These are phyloP conservation scores for Penicillium palitans DNA, from an alignment of 2,329 filamentous ascomycete genomes.

Conservation along the genomic window DNA sequence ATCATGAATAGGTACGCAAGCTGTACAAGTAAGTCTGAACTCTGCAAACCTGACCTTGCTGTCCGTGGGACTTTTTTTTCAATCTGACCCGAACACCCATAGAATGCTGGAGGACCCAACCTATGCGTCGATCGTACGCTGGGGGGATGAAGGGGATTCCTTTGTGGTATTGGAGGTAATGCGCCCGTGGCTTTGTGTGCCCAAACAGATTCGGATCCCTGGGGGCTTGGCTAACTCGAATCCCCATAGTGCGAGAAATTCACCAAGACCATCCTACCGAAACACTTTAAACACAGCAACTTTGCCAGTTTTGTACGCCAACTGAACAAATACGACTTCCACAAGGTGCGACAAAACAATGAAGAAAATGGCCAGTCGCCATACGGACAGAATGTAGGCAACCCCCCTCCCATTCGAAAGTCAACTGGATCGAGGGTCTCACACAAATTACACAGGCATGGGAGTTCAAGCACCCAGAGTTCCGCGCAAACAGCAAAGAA, in stretches of 20 bases:
- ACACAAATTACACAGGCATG: conserved; percentile 62
- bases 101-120: conserved; percentile 97
- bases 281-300: conserved; percentile 99
- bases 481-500: conserved; percentile 93
- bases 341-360: conserved; percentile 91
- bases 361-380: conserved; percentile 80
- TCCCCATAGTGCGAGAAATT: conserved; percentile 88
- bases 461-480: conserved; percentile 98
- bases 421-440: background rate
- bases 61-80: conserved; percentile 3
- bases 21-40: conserved; percentile 86
- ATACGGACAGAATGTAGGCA: conserved; percentile 72
- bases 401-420: background rate
- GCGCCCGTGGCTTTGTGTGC: conserved; percentile 19
- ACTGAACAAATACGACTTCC: conserved; percentile 96
- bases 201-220: background rate
- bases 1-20: conserved; percentile 76
- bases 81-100: conserved; percentile 17
- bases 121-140: conserved; percentile 88
- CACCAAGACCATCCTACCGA: conserved; percentile 92
- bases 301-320: conserved; percentile 96
- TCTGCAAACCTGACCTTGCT: conserved; percentile 18
- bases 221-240: conserved; percentile 19
- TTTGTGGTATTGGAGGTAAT: conserved; percentile 94
- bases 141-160: conserved; percentile 91